Percentiles rank a stretch among this genome's conserved stretches.
Conservation (phyloP, 805 yeast species). For the Tetrapisispora namnaoensis region DNA sequence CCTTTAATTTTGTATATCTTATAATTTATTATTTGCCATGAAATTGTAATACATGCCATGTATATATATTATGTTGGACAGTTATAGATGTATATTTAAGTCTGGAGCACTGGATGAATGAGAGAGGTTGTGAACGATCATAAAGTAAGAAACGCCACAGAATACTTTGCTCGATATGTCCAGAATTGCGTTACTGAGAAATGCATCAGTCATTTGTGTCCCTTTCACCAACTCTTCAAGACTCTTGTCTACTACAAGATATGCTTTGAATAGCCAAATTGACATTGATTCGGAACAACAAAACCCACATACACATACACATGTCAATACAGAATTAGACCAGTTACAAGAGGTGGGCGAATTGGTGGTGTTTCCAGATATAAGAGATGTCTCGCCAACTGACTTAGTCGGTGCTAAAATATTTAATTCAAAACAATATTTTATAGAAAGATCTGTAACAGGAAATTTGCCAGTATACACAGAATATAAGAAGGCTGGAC, state of each 20-base stretch:
- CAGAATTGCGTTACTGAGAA: neutral
- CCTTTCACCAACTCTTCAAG: neutral
- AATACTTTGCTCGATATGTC: neutral
- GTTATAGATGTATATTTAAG: too few species aligned
- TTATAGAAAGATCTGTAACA: slow-evolving; percentile 38
- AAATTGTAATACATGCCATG: too few species aligned
- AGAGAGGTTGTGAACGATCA: too few species aligned
- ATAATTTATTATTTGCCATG: too few species aligned
- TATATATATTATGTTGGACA: too few species aligned
- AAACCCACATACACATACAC: neutral
- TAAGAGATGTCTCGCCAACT: neutral
- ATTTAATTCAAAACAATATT: slow-evolving; percentile 15
- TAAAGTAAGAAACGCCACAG: neutral
- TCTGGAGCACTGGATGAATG: too few species aligned
- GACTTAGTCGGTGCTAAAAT: neutral
- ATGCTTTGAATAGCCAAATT: neutral
- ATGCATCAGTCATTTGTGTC: neutral
- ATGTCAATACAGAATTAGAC: neutral
- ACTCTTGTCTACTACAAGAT: neutral
- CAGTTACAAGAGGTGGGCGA: neutral
- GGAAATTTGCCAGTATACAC: slow-evolving; percentile 79
- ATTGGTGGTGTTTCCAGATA: slow-evolving; percentile 1
- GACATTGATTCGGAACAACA: too few species aligned
- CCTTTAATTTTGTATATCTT: too few species aligned
- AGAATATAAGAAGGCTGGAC: slow-evolving; percentile 49